Evolutionary conservation across 2,329 filamentous ascomycete genomes (phyloP).

Genomic region (Trichoderma asperellum): DNA sequence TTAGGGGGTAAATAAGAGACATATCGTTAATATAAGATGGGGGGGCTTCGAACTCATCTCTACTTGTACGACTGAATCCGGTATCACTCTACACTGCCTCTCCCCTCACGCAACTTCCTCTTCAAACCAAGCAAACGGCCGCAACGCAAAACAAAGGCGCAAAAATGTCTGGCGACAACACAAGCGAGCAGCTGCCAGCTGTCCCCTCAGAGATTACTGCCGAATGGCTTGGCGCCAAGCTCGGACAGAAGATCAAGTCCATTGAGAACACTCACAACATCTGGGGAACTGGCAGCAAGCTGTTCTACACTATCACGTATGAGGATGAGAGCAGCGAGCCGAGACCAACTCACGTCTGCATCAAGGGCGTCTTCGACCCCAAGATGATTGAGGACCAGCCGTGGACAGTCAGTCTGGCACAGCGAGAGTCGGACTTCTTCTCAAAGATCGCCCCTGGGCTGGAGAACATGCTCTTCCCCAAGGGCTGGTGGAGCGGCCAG

Average conservation of each 20-base stretch:
- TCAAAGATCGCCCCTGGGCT: conserved; percentile 6
- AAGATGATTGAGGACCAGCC: conserved; percentile 19
- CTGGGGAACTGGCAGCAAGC: conserved; percentile 15
- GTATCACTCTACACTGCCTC: neutral
- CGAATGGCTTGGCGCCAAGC: conserved; percentile 11
- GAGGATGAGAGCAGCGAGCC: neutral
- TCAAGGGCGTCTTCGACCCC: conserved; percentile 22
- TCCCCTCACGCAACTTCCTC: neutral
- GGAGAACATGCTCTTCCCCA: conserved; percentile 17
- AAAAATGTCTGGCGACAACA: conserved; percentile 1
- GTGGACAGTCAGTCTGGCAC: conserved; percentile 14
- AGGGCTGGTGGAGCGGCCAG: conserved; percentile 13
- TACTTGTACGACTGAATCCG: neutral
- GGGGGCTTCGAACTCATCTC: neutral
- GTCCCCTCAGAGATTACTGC: conserved; percentile 8
- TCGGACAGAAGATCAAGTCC: conserved; percentile 11
- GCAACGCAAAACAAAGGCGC: neutral
- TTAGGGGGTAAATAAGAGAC: neutral
- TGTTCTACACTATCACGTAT: conserved; percentile 12
- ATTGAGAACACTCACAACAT: conserved; percentile 9
- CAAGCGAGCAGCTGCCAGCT: conserved; percentile 9
- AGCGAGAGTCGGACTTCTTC: conserved; percentile 19
- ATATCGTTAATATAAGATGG: neutral
- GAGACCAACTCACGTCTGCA: conserved; percentile 1
- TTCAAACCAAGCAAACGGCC: neutral